Evolutionary conservation across 225 moss, liverwort and hornwort genomes (phyloP).

Genomic region (Climacium dendroides): DNA sequence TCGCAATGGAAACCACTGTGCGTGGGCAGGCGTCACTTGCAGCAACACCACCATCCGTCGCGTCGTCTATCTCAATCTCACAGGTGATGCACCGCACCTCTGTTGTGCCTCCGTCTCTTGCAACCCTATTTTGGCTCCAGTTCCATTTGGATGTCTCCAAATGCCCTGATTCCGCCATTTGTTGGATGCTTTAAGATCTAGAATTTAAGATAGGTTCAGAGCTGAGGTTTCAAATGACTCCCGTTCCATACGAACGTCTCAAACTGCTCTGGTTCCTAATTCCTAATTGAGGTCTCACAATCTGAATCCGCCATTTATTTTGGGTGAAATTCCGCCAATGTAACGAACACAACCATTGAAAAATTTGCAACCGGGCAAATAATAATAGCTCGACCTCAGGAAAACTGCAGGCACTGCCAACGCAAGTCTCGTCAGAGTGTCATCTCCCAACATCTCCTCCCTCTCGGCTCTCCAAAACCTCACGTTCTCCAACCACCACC

Average conservation of each 20-base stretch:
- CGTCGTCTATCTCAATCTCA: constrained; percentile 10
- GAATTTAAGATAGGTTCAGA: background rate
- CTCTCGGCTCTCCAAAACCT: constrained; percentile 2
- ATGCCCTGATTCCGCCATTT: background rate
- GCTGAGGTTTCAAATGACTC: background rate
- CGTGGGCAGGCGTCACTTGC: constrained; percentile 25
- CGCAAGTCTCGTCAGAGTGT: background rate
- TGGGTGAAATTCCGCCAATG: background rate
- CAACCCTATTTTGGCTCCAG: background rate
- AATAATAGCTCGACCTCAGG: background rate
- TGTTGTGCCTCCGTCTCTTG: background rate
- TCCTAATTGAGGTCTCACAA: background rate
- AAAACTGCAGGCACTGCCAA: background rate
- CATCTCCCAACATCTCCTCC: background rate
- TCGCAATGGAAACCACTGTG: background rate
- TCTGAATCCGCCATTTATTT: too few species aligned
- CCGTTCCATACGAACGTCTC: background rate
- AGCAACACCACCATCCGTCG: background rate
- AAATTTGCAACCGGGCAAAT: background rate
- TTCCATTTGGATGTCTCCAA: too few species aligned
- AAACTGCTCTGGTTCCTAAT: background rate
- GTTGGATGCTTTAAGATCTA: too few species aligned
- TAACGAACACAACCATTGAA: too few species aligned
- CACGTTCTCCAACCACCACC: background rate
- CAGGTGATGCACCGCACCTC: background rate